Evolutionary conservation across 306 rosid species (phyloP), one percentile per base, ranked within the genome.

Genomic region (Prunus campanulata): DNA sequence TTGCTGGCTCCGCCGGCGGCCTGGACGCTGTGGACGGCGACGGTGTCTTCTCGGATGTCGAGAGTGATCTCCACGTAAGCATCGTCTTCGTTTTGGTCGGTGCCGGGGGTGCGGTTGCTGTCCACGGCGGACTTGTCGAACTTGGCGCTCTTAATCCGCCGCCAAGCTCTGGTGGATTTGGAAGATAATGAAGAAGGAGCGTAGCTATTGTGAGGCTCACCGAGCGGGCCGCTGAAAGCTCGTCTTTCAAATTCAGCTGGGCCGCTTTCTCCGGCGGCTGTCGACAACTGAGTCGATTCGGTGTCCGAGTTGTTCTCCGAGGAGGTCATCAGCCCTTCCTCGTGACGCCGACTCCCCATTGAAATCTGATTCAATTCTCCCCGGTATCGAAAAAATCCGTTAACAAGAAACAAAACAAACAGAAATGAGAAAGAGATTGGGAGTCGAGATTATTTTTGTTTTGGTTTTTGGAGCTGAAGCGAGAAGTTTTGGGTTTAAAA

Each of bases 11-110:
- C 71, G 0, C 66, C 78, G 49, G 89, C 74, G 0, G 85, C 54
- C 70, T 87, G 89, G n/a, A 87, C 91, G 68, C 91, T 85, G 83
- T 87, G 91, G 22, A 87, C 87, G 30, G 89, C 89, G 13, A 87
- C 91, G 4, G 89, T 75, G 66, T 87, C 91, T 10, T 83, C 89
- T 9, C 74, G 85, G 49, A 87, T 87, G 69, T 87, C 91, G 29
- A 87, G 85, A n/a, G 91, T 87, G 61, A 87, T 79, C 78, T 85
- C 89, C 20, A 87, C 91, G 54, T 83, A 85, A 6, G 74, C 63
- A 1, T 87, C 86, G 3, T 80, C 87, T 6, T 75, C 51, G 2
- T 63, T 55, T 9, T 70, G 49, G 46, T 46, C 48, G 47, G 83
- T 59, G 8, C 62, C 72, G 6, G 71, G 62, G 18, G 2, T 39